phyloP scores from a whole-genome alignment of 768 basidiomycete genomes.

The Tephrocybe sp. region DNA sequence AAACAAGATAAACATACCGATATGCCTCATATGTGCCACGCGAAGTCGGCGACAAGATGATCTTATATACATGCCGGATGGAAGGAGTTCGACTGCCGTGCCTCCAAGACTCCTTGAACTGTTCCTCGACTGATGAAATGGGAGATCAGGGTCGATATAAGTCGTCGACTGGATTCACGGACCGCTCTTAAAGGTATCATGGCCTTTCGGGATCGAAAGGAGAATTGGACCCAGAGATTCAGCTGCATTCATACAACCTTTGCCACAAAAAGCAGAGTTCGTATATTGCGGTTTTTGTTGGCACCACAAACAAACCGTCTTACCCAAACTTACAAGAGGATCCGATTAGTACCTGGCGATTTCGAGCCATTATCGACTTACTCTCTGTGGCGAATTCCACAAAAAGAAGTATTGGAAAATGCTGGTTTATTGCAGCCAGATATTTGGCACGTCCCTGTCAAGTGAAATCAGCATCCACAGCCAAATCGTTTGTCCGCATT shows the following conservation, averaged over 20 bases:
- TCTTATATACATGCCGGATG: slow-evolving; percentile 64
- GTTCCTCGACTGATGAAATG: slow-evolving; percentile 49
- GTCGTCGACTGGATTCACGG: no score
- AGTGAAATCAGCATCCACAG: slow-evolving; percentile 1
- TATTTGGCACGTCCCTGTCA: slow-evolving; percentile 46
- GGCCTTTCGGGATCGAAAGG: slow-evolving; percentile 56
- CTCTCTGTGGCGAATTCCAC: slow-evolving; percentile 51
- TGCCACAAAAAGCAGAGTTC: slow-evolving; percentile 62
- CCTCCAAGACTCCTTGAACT: slow-evolving; percentile 70
- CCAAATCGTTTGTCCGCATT: not conserved
- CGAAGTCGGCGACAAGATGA: slow-evolving; percentile 47
- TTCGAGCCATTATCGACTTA: slow-evolving; percentile 30
- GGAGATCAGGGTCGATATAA: not conserved
- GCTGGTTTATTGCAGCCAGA: slow-evolving; percentile 50
- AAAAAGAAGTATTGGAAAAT: slow-evolving; percentile 30
- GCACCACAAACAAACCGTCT: slow-evolving; percentile 59
- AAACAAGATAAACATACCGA: slow-evolving; percentile 35
- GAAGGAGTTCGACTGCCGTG: slow-evolving; percentile 54
- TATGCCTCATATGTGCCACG: slow-evolving; percentile 60
- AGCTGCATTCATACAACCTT: slow-evolving; percentile 51
- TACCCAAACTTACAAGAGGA: slow-evolving; percentile 34
- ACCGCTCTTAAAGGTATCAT: slow-evolving; percentile 68
- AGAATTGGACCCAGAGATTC: slow-evolving; percentile 54
- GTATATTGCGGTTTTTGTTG: slow-evolving; percentile 50
- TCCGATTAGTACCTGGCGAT: not conserved